Conservation (phyloP, 2,329 filamentous ascomycete species). For the Sclerotinia trifoliorum region DNA sequence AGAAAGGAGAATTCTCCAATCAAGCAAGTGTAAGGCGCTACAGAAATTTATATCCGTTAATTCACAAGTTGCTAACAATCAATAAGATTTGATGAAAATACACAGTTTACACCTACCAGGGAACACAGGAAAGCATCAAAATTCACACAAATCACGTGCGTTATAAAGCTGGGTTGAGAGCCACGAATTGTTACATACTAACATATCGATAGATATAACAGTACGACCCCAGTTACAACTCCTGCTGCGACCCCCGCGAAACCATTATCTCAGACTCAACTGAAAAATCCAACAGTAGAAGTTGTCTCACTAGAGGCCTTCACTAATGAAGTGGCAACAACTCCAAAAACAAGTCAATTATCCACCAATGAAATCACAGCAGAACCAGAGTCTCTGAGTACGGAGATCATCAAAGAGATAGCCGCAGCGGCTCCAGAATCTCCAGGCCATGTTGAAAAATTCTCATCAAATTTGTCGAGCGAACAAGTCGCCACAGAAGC, state of each 20-base stretch:
- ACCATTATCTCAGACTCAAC: not conserved
- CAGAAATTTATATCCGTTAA: no score
- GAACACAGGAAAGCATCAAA: constrained; percentile 22
- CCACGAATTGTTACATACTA: not conserved
- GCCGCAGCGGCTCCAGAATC: not conserved
- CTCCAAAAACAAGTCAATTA: not conserved
- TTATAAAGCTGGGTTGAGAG: not conserved
- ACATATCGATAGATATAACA: constrained; percentile 9
- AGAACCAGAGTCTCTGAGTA: not conserved
- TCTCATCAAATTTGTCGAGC: not conserved
- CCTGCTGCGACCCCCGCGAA: constrained; percentile 13
- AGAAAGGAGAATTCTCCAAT: constrained; percentile 23
- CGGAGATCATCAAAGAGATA: not conserved
- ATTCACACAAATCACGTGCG: constrained; percentile 24
- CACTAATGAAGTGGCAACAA: not conserved
- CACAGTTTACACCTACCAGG: not conserved
- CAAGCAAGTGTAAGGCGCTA: not conserved
- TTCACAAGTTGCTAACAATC: not conserved
- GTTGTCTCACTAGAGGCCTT: not conserved
- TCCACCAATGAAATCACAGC: not conserved
- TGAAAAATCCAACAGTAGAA: not conserved
- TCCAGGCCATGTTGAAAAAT: not conserved
- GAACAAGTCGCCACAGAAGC: not conserved
- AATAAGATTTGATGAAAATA: not conserved
- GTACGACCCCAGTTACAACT: constrained; percentile 9